These are phyloP conservation scores for Acanthamoeba lugdunensis DNA, from an alignment of 208 protist genomes.

Conservation along the genomic window DNA sequence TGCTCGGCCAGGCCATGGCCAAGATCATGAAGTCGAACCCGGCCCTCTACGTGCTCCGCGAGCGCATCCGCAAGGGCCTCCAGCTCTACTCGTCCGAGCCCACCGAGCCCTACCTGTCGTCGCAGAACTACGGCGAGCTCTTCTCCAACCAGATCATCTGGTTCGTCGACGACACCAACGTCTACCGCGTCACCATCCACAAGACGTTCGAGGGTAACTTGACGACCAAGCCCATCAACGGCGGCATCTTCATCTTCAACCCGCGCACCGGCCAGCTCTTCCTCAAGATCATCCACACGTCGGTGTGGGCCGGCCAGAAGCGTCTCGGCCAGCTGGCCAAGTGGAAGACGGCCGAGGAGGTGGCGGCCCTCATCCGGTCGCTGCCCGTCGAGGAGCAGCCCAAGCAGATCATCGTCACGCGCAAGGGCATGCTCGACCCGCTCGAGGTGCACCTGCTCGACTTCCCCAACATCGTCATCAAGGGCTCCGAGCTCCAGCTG, in stretches of 20 bases:
- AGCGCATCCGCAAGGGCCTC: constrained; percentile 98
- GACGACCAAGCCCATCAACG: constrained; percentile 93
- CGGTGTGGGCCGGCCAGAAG: constrained; percentile 99
- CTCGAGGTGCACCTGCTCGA: constrained; percentile 93
- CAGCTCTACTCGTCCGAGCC: constrained; percentile 99
- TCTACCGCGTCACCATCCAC: constrained; percentile 99
- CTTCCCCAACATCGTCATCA: constrained; percentile 99
- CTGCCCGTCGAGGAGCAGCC: constrained; percentile 98
- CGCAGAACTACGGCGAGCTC: constrained; percentile 98
- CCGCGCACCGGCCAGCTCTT: constrained; percentile 98
- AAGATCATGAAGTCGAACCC: constrained; percentile 99
- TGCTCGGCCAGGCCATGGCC: constrained; percentile 96
- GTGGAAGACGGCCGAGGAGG: constrained; percentile 99
- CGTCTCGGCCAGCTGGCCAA: constrained; percentile 98
- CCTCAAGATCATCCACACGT: constrained; percentile 99
- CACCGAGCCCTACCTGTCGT: constrained; percentile 98
- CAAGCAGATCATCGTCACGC: constrained; percentile 99
- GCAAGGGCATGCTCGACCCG: constrained; percentile 97
- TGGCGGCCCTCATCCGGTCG: constrained; percentile 98
- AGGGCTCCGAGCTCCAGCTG: constrained; percentile 98
- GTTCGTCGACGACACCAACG: constrained; percentile 99
- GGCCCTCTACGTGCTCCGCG: constrained; percentile 98
- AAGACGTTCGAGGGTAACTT: constrained; percentile 99
- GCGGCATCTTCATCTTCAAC: constrained; percentile 99
- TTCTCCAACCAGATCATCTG: constrained; percentile 99